Conservation (phyloP, 139 green algal species). For the Closterium sp. region DNA sequence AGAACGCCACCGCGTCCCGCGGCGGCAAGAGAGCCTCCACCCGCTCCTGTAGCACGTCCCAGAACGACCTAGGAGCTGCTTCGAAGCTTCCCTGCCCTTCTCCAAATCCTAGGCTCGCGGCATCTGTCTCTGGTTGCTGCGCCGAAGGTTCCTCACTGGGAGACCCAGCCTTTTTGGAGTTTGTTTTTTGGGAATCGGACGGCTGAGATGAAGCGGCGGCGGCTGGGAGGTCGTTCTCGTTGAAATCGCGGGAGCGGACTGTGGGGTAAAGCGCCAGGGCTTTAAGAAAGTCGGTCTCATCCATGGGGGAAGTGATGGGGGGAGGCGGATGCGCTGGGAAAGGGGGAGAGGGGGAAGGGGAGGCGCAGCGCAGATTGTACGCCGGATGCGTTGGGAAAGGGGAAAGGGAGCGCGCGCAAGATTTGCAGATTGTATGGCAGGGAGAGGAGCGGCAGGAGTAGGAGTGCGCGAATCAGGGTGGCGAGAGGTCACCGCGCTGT, state of each 20-base stretch:
- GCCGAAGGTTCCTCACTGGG: not conserved
- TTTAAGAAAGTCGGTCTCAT: not conserved
- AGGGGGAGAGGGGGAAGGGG: too few relatives aligned
- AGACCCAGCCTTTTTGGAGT: not conserved
- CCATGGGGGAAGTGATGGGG: not conserved
- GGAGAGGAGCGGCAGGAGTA: too few relatives aligned
- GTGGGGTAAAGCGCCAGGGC: not conserved
- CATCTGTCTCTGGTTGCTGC: not conserved
- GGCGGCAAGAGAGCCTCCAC: not conserved
- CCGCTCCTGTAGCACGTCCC: not conserved
- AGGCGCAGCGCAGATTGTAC: too few relatives aligned
- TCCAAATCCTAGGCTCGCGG: not conserved
- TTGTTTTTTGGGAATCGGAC: not conserved
- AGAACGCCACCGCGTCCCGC: not conserved
- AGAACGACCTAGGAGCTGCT: not conserved
- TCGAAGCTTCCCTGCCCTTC: not conserved
- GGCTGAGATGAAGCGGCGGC: not conserved
- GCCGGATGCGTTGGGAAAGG: too few relatives aligned
- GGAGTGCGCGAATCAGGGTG: too few relatives aligned
- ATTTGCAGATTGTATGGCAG: too few relatives aligned
- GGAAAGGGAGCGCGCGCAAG: too few relatives aligned
- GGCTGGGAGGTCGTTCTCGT: not conserved
- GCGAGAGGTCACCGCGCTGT: too few relatives aligned
- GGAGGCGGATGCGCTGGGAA: not conserved
- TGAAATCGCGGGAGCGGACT: not conserved